Evolutionary conservation across 202 grass and related monocot genomes (phyloP), one percentile per base, ranked within the genome.

Genomic region (Bolboschoenoplectus hybrid): DNA sequence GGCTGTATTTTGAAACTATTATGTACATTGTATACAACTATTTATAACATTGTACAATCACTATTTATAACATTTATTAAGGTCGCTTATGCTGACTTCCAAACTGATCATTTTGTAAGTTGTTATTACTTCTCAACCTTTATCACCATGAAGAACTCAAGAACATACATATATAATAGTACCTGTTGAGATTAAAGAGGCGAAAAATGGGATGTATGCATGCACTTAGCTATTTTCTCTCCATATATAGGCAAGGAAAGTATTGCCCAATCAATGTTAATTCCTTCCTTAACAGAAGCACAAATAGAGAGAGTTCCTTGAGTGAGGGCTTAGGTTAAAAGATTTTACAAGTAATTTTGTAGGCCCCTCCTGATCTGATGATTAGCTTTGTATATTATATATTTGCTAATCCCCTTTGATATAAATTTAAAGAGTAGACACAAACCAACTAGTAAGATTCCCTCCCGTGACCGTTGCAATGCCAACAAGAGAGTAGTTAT

Each of bases 281-380:
- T 19, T 60, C 1, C 60, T 80, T 80, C 53, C 75, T 80, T 80
- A 80, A 19, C 53, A 80, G 75, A 80, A 80, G 38, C 75, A 58
- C 0, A 60, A n/a, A 60, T 14, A 58, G 34, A 41, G 32, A 58
- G 34, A 41, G 32, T 50, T 71, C 38, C 51, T 87, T 72, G 77
- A 87, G 85, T 82, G 77, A 82, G 80, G 78, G 51, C 0, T 71
- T 87, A 20, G 50, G 17, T 71, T 70, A 71, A 70, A 71, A 14
- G 19, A 39, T 38, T 73, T 80, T 53, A 72, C 85, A 81, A 87
- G 85, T 72, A 87, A 87, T 82, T 87, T 82, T 74, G 75, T 80
- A 81, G 85, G 85, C 64, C 63, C 69, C 13, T 12, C 41, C 35
- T 73, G 43, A 73, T 73, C 8, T 73, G 36, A 60, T 41, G 26